A percentile compares a stretch with the other conserved stretches of the same genome.
phyloP scores from a whole-genome alignment of 202 grass and related monocot genomes.

The Cymbopogon flexuosus region DNA sequence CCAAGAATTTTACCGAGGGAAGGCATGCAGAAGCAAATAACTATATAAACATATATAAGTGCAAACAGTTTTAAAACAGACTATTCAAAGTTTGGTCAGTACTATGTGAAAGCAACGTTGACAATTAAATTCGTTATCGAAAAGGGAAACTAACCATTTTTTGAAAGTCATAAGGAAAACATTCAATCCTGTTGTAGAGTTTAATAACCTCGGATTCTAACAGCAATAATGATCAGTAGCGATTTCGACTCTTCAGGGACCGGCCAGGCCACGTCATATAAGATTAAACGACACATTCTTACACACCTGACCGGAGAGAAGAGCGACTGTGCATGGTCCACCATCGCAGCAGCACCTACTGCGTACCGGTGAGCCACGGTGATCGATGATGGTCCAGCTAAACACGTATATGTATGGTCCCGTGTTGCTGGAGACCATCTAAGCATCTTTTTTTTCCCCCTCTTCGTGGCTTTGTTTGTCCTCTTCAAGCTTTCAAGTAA shows the following conservation, averaged over 20 bases:
- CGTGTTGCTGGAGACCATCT: constrained; percentile 26
- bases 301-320: background rate
- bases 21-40: background rate
- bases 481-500: constrained; percentile 41
- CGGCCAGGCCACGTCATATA: background rate
- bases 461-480: constrained; percentile 30
- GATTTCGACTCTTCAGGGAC: background rate
- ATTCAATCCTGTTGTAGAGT: background rate
- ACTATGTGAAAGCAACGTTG: background rate
- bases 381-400: constrained; percentile 16
- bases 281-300: background rate
- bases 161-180: background rate
- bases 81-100: background rate
- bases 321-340: constrained; percentile 5
- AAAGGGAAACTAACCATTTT: background rate
- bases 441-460: background rate
- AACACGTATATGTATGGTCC: constrained; percentile 28
- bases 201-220: background rate
- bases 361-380: constrained; percentile 6
- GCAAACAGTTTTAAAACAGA: background rate
- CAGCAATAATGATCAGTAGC: background rate
- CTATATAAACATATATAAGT: background rate
- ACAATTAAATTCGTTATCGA: background rate
- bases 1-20: background rate
- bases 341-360: constrained; percentile 2